Percentiles rank a stretch among this genome's conserved stretches.
Conservation (phyloP, 495 filamentous ascomycete genomes). For the Aspergillus sparsus region DNA sequence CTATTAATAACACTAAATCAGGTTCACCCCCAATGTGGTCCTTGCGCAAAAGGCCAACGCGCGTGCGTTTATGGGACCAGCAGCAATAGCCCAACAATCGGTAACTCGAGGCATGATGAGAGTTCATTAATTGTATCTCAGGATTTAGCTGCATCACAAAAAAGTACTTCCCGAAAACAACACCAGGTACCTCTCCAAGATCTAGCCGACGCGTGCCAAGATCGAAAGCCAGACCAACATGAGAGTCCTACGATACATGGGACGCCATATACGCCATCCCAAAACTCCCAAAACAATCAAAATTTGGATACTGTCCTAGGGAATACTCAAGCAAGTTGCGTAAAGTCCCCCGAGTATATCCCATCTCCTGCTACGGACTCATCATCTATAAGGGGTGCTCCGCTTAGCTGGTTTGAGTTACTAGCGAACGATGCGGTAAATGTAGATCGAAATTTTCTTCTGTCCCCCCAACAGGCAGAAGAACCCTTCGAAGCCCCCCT, state of each 20-base stretch:
- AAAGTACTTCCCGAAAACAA: neutral
- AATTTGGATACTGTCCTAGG: neutral
- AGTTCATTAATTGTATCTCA: neutral
- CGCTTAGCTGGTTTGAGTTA: conserved; percentile 36
- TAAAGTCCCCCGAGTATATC: conserved; percentile 13
- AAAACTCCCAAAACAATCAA: conserved; percentile 4
- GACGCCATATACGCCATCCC: neutral
- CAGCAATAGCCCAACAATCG: neutral
- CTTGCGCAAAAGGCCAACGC: conserved; percentile 35
- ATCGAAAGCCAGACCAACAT: conserved; percentile 20
- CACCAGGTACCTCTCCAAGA: conserved; percentile 26
- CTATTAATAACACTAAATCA: conserved; percentile 8
- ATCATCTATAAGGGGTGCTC: conserved; percentile 25
- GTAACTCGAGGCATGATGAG: neutral
- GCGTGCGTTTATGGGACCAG: conserved; percentile 27
- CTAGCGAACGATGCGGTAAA: conserved; percentile 34
- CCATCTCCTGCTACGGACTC: conserved; percentile 32
- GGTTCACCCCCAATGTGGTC: conserved; percentile 34
- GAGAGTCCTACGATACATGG: neutral
- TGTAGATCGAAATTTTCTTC: conserved; percentile 27
- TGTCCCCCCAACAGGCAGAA: conserved; percentile 23
- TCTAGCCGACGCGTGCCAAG: conserved; percentile 31
- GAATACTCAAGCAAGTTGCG: neutral
- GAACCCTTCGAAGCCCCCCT: neutral
- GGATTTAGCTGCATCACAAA: neutral